Evolutionary conservation across 2,329 filamentous ascomycete species (phyloP).

Genomic region (Penicillium sp.): DNA sequence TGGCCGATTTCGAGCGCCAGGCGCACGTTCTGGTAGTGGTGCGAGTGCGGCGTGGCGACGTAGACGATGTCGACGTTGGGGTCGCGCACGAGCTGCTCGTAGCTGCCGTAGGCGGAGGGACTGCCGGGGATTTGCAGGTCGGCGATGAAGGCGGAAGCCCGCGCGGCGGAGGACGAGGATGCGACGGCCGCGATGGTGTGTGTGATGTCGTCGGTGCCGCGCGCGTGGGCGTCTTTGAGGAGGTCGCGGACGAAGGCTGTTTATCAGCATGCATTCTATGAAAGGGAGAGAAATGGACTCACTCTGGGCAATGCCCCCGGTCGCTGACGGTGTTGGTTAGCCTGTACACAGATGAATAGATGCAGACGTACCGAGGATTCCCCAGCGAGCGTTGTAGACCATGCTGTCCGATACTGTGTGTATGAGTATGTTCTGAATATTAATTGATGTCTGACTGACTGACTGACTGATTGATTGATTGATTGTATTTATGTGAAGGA

Average conservation of each 20-base stretch:
- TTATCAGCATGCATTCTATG: not conserved
- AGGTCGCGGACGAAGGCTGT: slow-evolving; percentile 70
- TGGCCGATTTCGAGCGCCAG: slow-evolving; percentile 75
- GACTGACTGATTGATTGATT: no score
- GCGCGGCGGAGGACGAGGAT: slow-evolving; percentile 59
- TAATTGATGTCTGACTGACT: no score
- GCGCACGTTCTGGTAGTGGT: slow-evolving; percentile 89
- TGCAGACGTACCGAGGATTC: slow-evolving; percentile 37
- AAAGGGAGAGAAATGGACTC: not conserved
- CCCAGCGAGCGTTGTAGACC: slow-evolving; percentile 37
- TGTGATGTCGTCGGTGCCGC: slow-evolving; percentile 66
- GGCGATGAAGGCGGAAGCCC: slow-evolving; percentile 69
- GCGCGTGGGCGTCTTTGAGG: slow-evolving; percentile 65
- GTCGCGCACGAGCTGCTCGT: slow-evolving; percentile 75
- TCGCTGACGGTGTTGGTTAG: not conserved
- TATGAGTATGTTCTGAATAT: no score
- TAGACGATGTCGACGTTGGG: slow-evolving; percentile 80
- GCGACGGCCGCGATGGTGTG: slow-evolving; percentile 77
- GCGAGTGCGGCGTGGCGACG: slow-evolving; percentile 84
- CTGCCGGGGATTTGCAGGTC: slow-evolving; percentile 63
- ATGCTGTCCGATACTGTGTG: slow-evolving; percentile 13
- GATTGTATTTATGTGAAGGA: no score
- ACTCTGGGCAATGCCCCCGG: not conserved
- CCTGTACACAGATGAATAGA: no score
- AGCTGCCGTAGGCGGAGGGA: slow-evolving; percentile 74